A percentile compares a stretch with the other conserved stretches of the same genome.
These are phyloP conservation scores for Epichloe hybrida DNA, from an alignment of 2,329 filamentous ascomycete species.

Conservation along the genomic window DNA sequence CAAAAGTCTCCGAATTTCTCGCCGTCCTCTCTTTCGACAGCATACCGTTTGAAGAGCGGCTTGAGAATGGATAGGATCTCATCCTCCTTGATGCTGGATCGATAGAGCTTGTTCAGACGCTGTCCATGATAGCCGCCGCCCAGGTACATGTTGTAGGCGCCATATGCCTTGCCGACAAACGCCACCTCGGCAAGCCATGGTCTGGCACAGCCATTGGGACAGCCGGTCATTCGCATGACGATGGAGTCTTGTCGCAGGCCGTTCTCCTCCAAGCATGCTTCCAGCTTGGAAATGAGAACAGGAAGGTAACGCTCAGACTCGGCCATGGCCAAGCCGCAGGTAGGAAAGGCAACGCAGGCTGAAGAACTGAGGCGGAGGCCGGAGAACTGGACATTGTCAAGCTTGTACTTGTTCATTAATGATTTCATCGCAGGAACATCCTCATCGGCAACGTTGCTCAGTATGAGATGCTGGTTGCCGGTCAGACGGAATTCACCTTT, in stretches of 20 bases:
- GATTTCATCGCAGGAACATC: conserved; percentile 67
- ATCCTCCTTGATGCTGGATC: conserved; percentile 91
- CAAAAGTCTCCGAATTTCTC: conserved; percentile 93
- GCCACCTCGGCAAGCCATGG: conserved; percentile 96
- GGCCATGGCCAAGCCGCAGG: conserved; percentile 95
- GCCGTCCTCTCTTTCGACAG: conserved; percentile 65
- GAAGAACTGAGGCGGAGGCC: conserved; percentile 81
- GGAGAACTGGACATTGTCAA: conserved; percentile 90
- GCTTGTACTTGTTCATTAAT: conserved; percentile 86
- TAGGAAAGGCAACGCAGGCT: conserved; percentile 96
- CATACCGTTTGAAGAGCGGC: conserved; percentile 74
- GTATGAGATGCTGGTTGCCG: conserved; percentile 91
- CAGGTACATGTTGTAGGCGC: conserved; percentile 99
- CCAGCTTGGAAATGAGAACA: conserved; percentile 81
- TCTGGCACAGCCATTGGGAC: conserved; percentile 91
- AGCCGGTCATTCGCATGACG: conserved; percentile 99
- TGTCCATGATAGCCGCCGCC: conserved; percentile 96
- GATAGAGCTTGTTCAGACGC: conserved; percentile 89
- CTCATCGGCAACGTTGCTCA: conserved; percentile 74
- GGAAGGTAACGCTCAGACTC: conserved; percentile 95
- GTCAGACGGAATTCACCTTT: conserved; percentile 97
- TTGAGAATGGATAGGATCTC: conserved; percentile 92
- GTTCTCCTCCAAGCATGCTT: conserved; percentile 74
- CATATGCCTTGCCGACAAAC: conserved; percentile 93
- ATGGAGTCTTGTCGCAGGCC: conserved; percentile 87